Base-by-base conservation (phyloP, 2,329 filamentous ascomycete genomes). In the Colletotrichum plurivorum region DNA sequence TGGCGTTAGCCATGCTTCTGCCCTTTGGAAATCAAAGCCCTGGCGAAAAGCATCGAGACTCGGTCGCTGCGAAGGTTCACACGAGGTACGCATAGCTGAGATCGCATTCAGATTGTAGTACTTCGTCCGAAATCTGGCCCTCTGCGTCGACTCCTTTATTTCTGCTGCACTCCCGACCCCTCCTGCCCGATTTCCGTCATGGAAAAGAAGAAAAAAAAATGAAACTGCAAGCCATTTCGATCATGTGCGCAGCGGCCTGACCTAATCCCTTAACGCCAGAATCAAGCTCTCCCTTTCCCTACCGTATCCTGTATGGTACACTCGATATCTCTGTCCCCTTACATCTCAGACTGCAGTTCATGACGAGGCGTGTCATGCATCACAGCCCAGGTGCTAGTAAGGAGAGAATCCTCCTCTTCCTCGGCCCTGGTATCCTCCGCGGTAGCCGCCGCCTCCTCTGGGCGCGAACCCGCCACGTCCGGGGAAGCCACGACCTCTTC, bases 351-450 rank as follows among this genome's bases (percentile, higher is more conserved):
- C 41, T n/a, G 41, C 16, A 4, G 15, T n/a, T 43, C 22, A 48
- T 13, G 48, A 20, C 41, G 41, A 54, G 2, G 15, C 15, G 13
- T 13, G 41, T 15, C 22, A 41, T 41, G 20, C 41, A 46, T 18
- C 27, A 20, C 52, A 39, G 56, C n/a, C 45, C 31, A 5, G 31
- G 31, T 59, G 67, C 79, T 86, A 93, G 79, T 93, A 93, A 68
- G 91, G 91, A 65, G 86, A 80, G 78, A 84, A 92, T 71, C 90
- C 87, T 71, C 90, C 90, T 75, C 90, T 86, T 64, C 87, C 87
- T 74, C 92, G 88, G 61, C 89, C 91, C 67, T 91, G 85, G 77
- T 92, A 92, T 57, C 90, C 90, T 68, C 88, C 90, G 64, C 91
- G 85, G 77, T 92, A 93, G 59, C 89, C 89, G 45, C 89, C 89